Base-by-base conservation (phyloP, 1,284 basidiomycete genomes). In the Ustilago tritici region DNA sequence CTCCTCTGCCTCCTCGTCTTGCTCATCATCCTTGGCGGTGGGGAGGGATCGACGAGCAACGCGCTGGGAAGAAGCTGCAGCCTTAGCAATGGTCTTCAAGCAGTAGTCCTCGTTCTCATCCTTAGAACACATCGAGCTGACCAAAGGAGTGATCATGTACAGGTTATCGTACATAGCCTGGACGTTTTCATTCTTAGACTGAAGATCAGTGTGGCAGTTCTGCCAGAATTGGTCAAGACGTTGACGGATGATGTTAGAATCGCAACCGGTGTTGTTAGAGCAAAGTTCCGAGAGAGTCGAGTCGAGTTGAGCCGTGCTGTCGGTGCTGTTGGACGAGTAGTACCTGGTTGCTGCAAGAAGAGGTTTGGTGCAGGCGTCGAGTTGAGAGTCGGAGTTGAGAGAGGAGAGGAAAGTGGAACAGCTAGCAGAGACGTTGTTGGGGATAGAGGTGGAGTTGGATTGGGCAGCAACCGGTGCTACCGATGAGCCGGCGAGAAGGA, bases 91-190 rank as follows among this genome's bases (percentile, higher is more conserved):
- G 11, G 72, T 78, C 60, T 75, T 66, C 56, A 83, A 59, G 41
- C 81, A 83, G 65, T 74, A 83, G 9, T 78, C 69, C 36, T 68
- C 68, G n/a, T 57, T 64, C 15, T 59, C 32, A 61, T 82, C 82
- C 54, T 74, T 76, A 53, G 65, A 61, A 72, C 82, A 83, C 47
- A 83, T 80, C 14, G 79, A 73, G 62, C 81, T 68, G 61, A 76
- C 68, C 56, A 83, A 72, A 12, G 82, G 82, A 8, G 66, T 82
- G 56, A 83, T 73, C 70, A 83, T 77, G 74, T 83, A 83, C 34
- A 83, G 63, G 59, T 77, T 78, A 58, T 83, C 82, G 64, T 83
- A 83, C 64, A 77, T 67, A 56, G 78, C 62, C 55, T 66, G 65
- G 1, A 83, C 77, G 2, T 38, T 56, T 11, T 65, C 47, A 23